Base-by-base conservation (phyloP, 2,329 filamentous ascomycete genomes). In the Aspergillus sp. region DNA sequence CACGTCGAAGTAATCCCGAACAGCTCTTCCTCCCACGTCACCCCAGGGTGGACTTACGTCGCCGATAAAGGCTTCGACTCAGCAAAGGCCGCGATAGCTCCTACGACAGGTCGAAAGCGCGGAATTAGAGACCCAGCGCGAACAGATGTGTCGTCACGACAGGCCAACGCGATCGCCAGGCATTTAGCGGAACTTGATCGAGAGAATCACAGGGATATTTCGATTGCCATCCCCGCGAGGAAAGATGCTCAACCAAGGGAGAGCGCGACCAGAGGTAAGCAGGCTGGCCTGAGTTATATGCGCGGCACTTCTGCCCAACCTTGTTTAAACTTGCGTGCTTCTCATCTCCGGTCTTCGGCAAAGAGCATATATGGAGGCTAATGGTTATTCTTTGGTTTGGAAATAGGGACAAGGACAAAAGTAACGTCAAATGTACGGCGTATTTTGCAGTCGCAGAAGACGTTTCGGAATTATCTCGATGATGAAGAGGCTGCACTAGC, bases 31-130 rank as follows among this genome's bases (percentile, higher is more conserved):
- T 87, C 86, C 15, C 84, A 85, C 45, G 80, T 84, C 45, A 90
- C 91, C 1, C 92, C 93, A 1, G 93, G 93, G 68, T 98, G 92
- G 89, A 91, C 91, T 12, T 96, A 96, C 72, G 90, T 97, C 1
- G 87, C 92, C 31, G 91, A 96, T 70, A 87, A 84, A 15, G 71
- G 83, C 73, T 81, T 84, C 56, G 82, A 85, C 55, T 81, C 84
- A 12, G 81, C 85, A 9, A 82, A 83, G 79, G 62, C 76, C 74
- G 60, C 81, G 78, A 58, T 76, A 78, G 63, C 84, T 82, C 80
- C 70, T 71, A 77, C 74, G 69, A 79, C 72, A 58, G 76, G 75
- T 47, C 84, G 89, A 61, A 96, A 96, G 76, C 89, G 91, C 68
- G 87, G 85, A 31, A 84, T 85, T 19, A 83, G 89, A 62, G 84